Base-by-base conservation (phyloP, 1,284 basidiomycete genomes). In the Heliocybe sulcata region DNA sequence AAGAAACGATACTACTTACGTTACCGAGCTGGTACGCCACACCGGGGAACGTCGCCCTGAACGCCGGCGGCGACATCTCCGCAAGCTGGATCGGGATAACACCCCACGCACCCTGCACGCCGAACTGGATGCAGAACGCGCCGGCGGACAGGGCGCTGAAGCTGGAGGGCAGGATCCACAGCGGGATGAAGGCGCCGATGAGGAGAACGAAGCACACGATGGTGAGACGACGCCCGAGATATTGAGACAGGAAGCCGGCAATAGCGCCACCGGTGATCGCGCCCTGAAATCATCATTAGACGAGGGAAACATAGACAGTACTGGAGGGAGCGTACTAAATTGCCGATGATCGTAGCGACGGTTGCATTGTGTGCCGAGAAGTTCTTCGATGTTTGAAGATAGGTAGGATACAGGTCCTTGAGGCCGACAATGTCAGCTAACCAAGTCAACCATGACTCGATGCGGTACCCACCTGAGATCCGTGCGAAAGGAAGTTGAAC, bases 401-500 rank as follows among this genome's bases (percentile, higher is more conserved):
- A 94, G 2, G 87, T 92, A 22, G 92, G 91, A 73, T 88, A 91
- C 29, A 91, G 63, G 69, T 91, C 88, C 75, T 31, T 6, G 59
- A 27, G 47, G 45, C 27, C 11, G 22, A 16, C 3, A 19, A 42
- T 26, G n/a, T 33, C 23, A 25, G 16, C 6, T 25, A 16, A 42
- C 51, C 25, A 26, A 27, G n/a, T 12, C 0, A 31, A 1, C 27
- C 6, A 35, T 14, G 38, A 47, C 10, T 20, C n/a, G 57, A 59
- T 54, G 62, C 62, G 67, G 12, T 31, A 31, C 29, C 12, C 29
- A 31, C 29, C 29, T 91, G 90, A 56, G 88, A 91, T 14, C 90
- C 91, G 69, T 94, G 92, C 2, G 89, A 90, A 59, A 95, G 76
- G 77, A 98, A 98, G 76, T 95, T 97, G 80, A 97, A 94, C 6